These are phyloP conservation scores for Homolaphlyctis polyrhiza DNA, from an alignment of 371 early-diverging fungal species.

Conservation along the genomic window DNA sequence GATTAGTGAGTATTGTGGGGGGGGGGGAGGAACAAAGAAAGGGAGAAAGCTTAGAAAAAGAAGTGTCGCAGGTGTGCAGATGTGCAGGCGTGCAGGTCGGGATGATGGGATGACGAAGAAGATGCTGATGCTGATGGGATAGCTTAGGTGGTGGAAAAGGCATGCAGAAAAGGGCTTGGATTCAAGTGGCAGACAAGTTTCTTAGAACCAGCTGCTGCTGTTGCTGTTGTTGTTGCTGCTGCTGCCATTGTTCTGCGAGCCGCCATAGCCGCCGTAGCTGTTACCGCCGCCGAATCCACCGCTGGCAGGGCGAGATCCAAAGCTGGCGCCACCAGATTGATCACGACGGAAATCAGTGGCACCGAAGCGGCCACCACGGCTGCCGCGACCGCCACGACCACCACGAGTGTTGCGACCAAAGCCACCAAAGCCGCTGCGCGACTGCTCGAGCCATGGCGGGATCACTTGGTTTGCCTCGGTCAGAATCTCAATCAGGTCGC, in stretches of 20 bases:
- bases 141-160: not conserved
- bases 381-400: constrained; percentile 24
- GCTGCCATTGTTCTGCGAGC: constrained; percentile 10
- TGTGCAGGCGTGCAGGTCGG: not conserved
- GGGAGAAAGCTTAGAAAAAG: not conserved
- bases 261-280: constrained; percentile 14
- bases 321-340: constrained; percentile 8
- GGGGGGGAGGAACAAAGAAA: not conserved
- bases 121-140: too few species aligned
- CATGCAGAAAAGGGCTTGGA: too few species aligned
- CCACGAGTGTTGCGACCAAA: constrained; percentile 19
- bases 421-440: constrained; percentile 8
- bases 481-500: constrained; percentile 68
- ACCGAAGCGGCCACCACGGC: constrained; percentile 35
- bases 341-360: constrained; percentile 42
- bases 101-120: too few species aligned
- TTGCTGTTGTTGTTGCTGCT: constrained; percentile 12
- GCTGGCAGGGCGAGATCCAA: constrained; percentile 14
- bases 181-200: too few species aligned
- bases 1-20: too few species aligned
- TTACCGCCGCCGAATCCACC: constrained; percentile 22
- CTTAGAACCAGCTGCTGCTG: constrained; percentile 61
- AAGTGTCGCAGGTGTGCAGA: not conserved
- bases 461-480: constrained; percentile 74
- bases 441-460: constrained; percentile 64